A percentile compares a stretch with the other conserved stretches of the same genome.
Evolutionary conservation across 2,329 filamentous ascomycete genomes (phyloP).

Genomic region (Periglandula ipomoeae): DNA sequence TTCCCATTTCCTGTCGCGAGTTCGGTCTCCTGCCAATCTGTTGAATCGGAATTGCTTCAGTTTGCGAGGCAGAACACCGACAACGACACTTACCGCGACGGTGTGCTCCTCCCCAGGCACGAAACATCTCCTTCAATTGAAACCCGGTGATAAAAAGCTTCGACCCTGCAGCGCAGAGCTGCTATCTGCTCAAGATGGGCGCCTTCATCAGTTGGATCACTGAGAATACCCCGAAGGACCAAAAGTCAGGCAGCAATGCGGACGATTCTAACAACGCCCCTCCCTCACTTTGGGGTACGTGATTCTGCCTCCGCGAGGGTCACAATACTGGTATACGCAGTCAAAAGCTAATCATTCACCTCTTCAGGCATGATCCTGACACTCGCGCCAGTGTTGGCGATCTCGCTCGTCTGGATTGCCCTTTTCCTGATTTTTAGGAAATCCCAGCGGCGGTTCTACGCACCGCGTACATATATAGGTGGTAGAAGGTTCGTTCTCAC

Average conservation of each 20-base stretch:
- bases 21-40: not conserved
- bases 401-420: slow-evolving; percentile 37
- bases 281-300: slow-evolving; percentile 27
- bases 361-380: slow-evolving; percentile 36
- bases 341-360: slow-evolving; percentile 6
- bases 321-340: too few relatives aligned
- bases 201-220: slow-evolving; percentile 30
- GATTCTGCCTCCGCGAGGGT: not conserved
- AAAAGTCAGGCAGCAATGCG: slow-evolving; percentile 14
- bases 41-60: not conserved
- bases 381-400: slow-evolving; percentile 41
- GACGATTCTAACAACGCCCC: slow-evolving; percentile 15
- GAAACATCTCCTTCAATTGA: not conserved
- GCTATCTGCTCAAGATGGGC: slow-evolving; percentile 22
- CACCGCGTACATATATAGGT: slow-evolving; percentile 41
- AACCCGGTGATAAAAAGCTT: not conserved
- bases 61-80: not conserved
- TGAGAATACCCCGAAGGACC: slow-evolving; percentile 17
- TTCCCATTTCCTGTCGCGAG: not conserved
- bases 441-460: slow-evolving; percentile 43
- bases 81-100: not conserved
- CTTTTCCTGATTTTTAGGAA: slow-evolving; percentile 42
- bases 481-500: slow-evolving; percentile 33
- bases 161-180: slow-evolving; percentile 2
- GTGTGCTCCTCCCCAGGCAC: not conserved